phyloP scores from a whole-genome alignment of 2,329 filamentous ascomycete genomes.

The Fusarium sp. region DNA sequence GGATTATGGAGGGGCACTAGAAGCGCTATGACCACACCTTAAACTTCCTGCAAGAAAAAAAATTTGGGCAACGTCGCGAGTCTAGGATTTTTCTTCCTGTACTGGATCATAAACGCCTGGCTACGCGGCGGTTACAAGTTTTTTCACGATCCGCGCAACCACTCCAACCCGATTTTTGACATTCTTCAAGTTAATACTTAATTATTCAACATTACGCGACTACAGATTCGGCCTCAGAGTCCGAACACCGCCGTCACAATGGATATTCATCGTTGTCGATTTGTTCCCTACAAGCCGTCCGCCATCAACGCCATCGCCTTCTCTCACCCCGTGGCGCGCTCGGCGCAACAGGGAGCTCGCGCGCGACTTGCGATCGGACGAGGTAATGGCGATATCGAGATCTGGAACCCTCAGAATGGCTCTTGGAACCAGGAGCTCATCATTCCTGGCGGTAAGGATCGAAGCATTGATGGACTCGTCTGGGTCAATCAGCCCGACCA shows the following conservation, averaged over 20 bases:
- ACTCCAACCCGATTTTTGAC: background rate
- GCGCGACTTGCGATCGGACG: slow-evolving; percentile 87
- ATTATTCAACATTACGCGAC: slow-evolving; percentile 10
- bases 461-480: slow-evolving; percentile 88
- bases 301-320: slow-evolving; percentile 96
- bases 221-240: slow-evolving; percentile 9
- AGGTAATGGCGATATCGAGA: slow-evolving; percentile 95
- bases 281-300: slow-evolving; percentile 90
- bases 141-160: slow-evolving; percentile 12
- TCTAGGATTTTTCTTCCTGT: slow-evolving; percentile 47
- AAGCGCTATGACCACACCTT: slow-evolving; percentile 51
- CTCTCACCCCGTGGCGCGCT: slow-evolving; percentile 73
- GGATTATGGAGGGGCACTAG: slow-evolving; percentile 49
- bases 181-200: background rate
- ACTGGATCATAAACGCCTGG: slow-evolving; percentile 44
- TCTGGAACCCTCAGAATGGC: slow-evolving; percentile 90
- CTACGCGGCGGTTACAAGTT: slow-evolving; percentile 39
- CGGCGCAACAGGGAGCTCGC: slow-evolving; percentile 63
- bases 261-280: slow-evolving; percentile 97
- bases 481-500: slow-evolving; percentile 91
- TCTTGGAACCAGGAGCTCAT: slow-evolving; percentile 91
- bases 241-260: slow-evolving; percentile 59
- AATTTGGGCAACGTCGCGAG: slow-evolving; percentile 47
- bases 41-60: slow-evolving; percentile 47
- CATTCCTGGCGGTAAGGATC: slow-evolving; percentile 83